Base-by-base conservation (phyloP, 805 yeast species). In the Zygosaccharomyces bisporus region DNA sequence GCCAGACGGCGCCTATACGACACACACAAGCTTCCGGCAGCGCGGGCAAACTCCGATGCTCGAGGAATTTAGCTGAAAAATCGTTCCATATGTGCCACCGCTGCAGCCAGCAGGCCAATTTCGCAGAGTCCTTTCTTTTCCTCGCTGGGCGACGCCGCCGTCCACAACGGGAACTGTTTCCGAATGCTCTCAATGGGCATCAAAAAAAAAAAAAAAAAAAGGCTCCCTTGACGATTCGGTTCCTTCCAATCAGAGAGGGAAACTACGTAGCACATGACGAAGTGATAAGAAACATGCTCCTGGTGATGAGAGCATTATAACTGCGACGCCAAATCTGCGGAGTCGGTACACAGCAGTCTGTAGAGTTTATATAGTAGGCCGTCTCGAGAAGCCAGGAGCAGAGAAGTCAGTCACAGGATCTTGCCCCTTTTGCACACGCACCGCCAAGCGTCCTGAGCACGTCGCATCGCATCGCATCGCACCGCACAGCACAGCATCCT, bases 171-270 rank as follows among this genome's bases (percentile, higher is more conserved):
- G 40, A 25, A 37, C 20, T 19, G n/a, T 2, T 25, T 24, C 33
- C 40, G 27, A 37, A 37, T 16, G 14, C 23, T 20, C 40, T 37
- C 40, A 37, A 37, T 37, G 14, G 40, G 33, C 40, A 25, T 17
- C 27, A 37, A 37, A 25, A 25, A 16, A 16, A 35, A 21, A 33
- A 33, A 33, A 9, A 17, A n/a, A n/a, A n/a, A n/a, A n/a, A n/a
- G n/a, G n/a, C 24, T 23, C 31, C 40, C 31, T 27, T 27, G 31
- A 13, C 31, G n/a, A 27, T 27, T n/a, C n/a, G n/a, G 31, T 27
- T 27, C 31, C 31, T 27, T 27, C 31, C 31, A 27, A 27, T 27
- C 31, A 27, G 16, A 27, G 16, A 27, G 16, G 31, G 31, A 27
- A 27, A 27, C 31, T 14, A 27, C n/a, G 31, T 10, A 13, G 31